These are phyloP conservation scores for Hyaloscypha finlandica DNA, from an alignment of 495 filamentous ascomycete species.

Conservation along the genomic window DNA sequence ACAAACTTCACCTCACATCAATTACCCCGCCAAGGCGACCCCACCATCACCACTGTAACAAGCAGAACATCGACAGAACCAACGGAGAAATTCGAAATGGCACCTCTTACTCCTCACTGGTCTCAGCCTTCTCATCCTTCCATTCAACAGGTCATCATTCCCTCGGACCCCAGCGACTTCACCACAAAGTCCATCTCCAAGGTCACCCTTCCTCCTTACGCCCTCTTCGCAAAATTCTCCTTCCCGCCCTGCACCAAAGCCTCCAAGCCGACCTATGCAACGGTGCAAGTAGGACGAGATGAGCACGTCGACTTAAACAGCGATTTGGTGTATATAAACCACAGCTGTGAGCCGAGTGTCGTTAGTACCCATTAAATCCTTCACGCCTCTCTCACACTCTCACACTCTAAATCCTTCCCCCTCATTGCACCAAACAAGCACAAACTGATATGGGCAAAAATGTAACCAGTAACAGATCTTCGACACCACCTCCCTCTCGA, in stretches of 20 bases:
- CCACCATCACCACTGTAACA: not conserved
- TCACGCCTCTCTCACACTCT: not conserved
- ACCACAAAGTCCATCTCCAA: constrained; percentile 62
- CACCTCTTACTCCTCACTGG: constrained; percentile 53
- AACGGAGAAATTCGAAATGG: constrained; percentile 34
- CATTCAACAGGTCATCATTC: constrained; percentile 50
- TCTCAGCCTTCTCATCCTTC: constrained; percentile 53
- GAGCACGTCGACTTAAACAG: constrained; percentile 73
- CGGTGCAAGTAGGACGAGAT: constrained; percentile 63
- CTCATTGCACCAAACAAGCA: not conserved
- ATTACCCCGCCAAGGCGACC: not conserved
- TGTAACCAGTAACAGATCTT: constrained; percentile 49
- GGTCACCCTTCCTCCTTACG: constrained; percentile 62
- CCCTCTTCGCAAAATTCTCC: constrained; percentile 53
- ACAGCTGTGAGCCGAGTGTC: constrained; percentile 68
- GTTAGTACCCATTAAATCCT: no score
- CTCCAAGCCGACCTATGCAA: constrained; percentile 61
- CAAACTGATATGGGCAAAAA: not conserved
- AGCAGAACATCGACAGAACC: no score
- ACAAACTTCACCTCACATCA: not conserved
- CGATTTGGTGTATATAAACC: constrained; percentile 75
- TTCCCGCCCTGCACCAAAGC: constrained; percentile 58
- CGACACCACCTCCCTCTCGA: constrained; percentile 63
- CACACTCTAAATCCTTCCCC: no score
- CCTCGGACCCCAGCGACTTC: constrained; percentile 41